phyloP scores from a whole-genome alignment of 140 eudicot genomes.

The Anethum foeniculum region DNA sequence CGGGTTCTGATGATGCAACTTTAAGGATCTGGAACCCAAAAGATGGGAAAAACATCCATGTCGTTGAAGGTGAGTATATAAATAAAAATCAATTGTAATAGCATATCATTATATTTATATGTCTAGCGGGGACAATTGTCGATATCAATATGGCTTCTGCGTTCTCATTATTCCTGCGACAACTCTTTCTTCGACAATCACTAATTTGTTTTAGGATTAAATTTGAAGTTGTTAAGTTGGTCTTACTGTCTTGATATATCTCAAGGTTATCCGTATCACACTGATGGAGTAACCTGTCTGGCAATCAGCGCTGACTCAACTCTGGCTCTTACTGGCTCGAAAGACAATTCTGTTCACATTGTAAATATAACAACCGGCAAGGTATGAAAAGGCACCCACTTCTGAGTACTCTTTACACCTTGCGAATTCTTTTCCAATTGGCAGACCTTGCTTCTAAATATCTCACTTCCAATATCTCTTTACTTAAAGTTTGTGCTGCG shows the following conservation, averaged over 20 bases:
- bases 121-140: background rate
- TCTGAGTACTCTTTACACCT: background rate
- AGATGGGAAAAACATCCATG: constrained; percentile 64
- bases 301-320: constrained; percentile 65
- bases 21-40: constrained; percentile 88
- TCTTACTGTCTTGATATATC: background rate
- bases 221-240: background rate
- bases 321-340: constrained; percentile 80
- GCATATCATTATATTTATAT: background rate
- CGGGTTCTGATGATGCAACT: constrained; percentile 93
- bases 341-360: constrained; percentile 65
- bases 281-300: constrained; percentile 78
- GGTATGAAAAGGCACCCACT: constrained; percentile 31
- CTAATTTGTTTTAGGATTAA: background rate
- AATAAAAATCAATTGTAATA: background rate
- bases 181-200: background rate
- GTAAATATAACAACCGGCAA: constrained; percentile 71
- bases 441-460: background rate
- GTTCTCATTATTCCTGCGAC: background rate
- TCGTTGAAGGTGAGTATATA: constrained; percentile 50
- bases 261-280: constrained; percentile 78
- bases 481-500: background rate
- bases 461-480: background rate
- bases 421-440: background rate
- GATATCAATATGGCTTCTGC: background rate